Evolutionary conservation across 371 early-diverging fungal genomes (phyloP).

Genomic region (Zychaea mexicana): DNA sequence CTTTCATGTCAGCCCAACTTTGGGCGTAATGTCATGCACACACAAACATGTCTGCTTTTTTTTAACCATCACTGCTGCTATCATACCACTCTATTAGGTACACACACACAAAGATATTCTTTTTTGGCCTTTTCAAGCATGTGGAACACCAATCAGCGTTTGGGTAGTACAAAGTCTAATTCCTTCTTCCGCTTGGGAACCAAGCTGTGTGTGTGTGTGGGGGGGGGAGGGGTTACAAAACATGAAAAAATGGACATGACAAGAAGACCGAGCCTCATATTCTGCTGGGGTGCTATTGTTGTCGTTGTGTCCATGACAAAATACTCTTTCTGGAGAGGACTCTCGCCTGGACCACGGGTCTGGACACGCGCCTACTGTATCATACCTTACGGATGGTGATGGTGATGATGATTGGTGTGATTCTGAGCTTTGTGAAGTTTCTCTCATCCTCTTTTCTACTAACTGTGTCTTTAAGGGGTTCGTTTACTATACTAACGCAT

Average conservation of each 20-base stretch:
- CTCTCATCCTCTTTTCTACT: background rate
- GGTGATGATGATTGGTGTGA: no score
- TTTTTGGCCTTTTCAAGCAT: background rate
- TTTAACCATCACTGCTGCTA: background rate
- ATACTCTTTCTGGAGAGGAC: background rate
- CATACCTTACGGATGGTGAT: no score
- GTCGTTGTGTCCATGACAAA: no score
- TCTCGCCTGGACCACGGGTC: background rate
- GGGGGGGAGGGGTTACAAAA: no score
- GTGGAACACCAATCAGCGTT: background rate
- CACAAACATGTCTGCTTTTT: background rate
- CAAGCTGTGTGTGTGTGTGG: no score
- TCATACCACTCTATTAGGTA: no score
- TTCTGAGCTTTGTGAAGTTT: background rate
- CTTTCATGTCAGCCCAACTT: no score
- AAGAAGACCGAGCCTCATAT: background rate
- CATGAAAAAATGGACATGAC: background rate
- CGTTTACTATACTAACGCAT: no score
- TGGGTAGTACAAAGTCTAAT: background rate
- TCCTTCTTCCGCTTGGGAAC: background rate
- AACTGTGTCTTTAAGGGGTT: no score
- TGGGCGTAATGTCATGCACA: background rate
- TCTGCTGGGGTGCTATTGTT: no score
- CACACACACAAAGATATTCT: background rate
- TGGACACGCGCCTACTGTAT: background rate